Percentiles rank a stretch among this genome's conserved stretches.
phyloP scores from a whole-genome alignment of 1,139 yeast species.

The Saccharomyces pastorianus region DNA sequence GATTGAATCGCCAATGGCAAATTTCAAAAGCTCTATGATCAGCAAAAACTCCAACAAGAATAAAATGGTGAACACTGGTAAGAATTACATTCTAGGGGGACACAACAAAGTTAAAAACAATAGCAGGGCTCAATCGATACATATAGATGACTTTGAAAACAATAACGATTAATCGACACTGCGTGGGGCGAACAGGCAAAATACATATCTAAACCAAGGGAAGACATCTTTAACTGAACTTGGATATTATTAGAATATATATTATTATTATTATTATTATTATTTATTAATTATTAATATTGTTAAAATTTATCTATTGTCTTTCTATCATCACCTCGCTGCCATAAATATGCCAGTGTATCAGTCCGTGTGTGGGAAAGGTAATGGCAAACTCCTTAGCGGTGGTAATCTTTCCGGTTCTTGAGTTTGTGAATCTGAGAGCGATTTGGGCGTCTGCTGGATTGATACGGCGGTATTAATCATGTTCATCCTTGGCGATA shows the following conservation, averaged over 20 bases:
- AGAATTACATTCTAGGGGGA: conserved; percentile 30
- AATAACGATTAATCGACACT: neutral
- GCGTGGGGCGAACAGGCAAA: neutral
- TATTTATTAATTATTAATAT: neutral
- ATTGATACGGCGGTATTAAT: neutral
- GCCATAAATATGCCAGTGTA: neutral
- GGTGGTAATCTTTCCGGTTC: conserved; percentile 22
- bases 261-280: neutral
- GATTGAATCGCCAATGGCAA: conserved; percentile 12
- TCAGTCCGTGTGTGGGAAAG: conserved; percentile 16
- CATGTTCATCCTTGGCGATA: conserved; percentile 6
- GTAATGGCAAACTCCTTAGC: conserved; percentile 27
- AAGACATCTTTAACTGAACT: no score
- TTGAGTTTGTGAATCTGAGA: conserved; percentile 1
- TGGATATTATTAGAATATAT: no score
- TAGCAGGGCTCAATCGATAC: conserved; percentile 31
- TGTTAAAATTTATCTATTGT: neutral
- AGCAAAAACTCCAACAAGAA: conserved; percentile 8
- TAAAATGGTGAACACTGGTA: conserved; percentile 28
- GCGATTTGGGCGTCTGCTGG: conserved; percentile 1
- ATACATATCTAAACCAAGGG: neutral
- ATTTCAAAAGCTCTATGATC: conserved; percentile 3
- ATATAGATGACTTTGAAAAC: conserved; percentile 29
- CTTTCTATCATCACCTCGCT: neutral
- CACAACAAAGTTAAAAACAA: conserved; percentile 26